Evolutionary conservation across 2,329 filamentous ascomycete genomes (phyloP).

Genomic region (Pseudogymnoascus sp.): DNA sequence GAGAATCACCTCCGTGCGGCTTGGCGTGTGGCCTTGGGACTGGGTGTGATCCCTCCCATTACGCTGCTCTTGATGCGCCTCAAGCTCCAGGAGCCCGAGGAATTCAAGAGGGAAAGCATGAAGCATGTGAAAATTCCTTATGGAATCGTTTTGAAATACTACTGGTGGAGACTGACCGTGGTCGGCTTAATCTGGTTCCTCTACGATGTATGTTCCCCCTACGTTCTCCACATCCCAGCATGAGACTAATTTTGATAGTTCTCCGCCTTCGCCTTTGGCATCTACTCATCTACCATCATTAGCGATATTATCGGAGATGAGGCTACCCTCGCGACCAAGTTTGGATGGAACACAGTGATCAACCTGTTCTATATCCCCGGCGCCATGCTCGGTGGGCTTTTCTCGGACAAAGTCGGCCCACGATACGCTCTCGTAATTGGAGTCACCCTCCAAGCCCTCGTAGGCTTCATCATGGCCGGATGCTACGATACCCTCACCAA

Average conservation of each 20-base stretch:
- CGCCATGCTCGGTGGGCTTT: slow-evolving; percentile 66
- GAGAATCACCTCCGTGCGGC: slow-evolving; percentile 59
- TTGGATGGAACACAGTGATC: slow-evolving; percentile 84
- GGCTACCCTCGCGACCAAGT: slow-evolving; percentile 63
- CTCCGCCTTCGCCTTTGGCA: slow-evolving; percentile 73
- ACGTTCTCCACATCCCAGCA: neutral
- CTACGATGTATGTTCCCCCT: slow-evolving; percentile 51
- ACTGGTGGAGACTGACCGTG: slow-evolving; percentile 62
- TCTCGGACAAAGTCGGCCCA: slow-evolving; percentile 73
- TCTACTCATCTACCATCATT: slow-evolving; percentile 74
- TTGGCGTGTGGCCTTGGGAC: slow-evolving; percentile 74
- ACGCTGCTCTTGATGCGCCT: slow-evolving; percentile 63
- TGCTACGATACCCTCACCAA: slow-evolving; percentile 64
- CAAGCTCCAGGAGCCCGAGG: slow-evolving; percentile 69
- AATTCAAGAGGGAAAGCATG: slow-evolving; percentile 48
- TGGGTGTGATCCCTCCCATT: slow-evolving; percentile 71
- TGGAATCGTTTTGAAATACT: slow-evolving; percentile 52
- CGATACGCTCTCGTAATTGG: slow-evolving; percentile 65
- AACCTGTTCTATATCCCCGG: slow-evolving; percentile 87
- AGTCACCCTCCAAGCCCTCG: slow-evolving; percentile 62
- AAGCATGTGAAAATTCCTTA: slow-evolving; percentile 46
- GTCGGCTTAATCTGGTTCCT: slow-evolving; percentile 79
- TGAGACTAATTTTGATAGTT: slow-evolving; percentile 43
- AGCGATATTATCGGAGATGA: slow-evolving; percentile 51
- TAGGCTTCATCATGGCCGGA: slow-evolving; percentile 86